A percentile compares a stretch with the other conserved stretches of the same genome.
phyloP scores from a whole-genome alignment of 257 asterid genomes.

The Solanum pennellii region DNA sequence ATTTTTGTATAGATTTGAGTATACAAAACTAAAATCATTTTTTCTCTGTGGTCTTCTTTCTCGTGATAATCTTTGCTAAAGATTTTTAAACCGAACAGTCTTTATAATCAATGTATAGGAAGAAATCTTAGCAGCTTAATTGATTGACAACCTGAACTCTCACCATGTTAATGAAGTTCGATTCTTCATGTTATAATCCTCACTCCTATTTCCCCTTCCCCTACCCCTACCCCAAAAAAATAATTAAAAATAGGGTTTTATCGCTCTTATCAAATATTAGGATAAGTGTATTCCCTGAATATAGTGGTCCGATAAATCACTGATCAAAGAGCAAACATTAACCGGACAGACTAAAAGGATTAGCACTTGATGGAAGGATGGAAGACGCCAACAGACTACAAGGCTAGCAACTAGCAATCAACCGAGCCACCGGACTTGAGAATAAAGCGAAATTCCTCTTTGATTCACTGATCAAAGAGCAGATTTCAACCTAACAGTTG shows the following conservation, averaged over 20 bases:
- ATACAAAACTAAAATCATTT: not conserved
- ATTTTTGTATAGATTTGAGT: no score
- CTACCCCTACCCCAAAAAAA: no score
- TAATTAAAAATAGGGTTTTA: not conserved
- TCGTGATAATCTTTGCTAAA: not conserved
- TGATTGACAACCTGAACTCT: not conserved
- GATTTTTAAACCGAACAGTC: not conserved
- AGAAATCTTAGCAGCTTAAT: no score
- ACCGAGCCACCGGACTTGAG: not conserved
- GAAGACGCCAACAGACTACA: no score
- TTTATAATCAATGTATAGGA: not conserved
- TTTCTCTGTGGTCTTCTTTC: not conserved
- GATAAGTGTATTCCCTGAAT: not conserved
- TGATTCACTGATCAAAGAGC: not conserved
- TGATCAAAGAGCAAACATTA: not conserved
- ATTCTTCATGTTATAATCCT: no score
- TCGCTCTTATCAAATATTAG: not conserved
- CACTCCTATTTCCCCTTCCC: no score
- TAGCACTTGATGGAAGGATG: not conserved
- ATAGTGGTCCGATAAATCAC: not conserved
- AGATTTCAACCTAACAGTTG: not conserved
- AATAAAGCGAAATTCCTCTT: not conserved
- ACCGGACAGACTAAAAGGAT: not conserved
- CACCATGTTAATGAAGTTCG: not conserved
- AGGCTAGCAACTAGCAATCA: not conserved